phyloP scores from a whole-genome alignment of 345 rosid genomes.

The Eucalyptus cladocalyx region DNA sequence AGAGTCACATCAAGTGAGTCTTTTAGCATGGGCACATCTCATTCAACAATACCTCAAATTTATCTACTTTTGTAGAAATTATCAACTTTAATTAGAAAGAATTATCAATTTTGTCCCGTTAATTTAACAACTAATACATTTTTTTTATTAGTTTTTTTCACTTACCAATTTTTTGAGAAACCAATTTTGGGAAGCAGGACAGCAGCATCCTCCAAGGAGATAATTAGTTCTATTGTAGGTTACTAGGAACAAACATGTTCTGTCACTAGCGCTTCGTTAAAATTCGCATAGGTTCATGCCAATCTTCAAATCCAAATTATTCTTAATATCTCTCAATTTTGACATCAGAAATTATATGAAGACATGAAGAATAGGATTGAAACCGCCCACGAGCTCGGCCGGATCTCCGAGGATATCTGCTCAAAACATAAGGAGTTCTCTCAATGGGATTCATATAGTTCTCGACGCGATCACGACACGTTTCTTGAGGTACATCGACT shows the following conservation, averaged over 20 bases:
- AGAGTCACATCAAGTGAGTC: not conserved
- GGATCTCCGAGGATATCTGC: constrained; percentile 21
- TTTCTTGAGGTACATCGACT: constrained; percentile 38
- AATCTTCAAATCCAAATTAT: not conserved
- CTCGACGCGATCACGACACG: constrained; percentile 36
- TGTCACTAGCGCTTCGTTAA: not conserved
- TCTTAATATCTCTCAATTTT: not conserved
- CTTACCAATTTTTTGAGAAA: not conserved
- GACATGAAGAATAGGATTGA: constrained; percentile 44
- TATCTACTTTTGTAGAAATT: not conserved
- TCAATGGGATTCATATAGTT: constrained; percentile 36
- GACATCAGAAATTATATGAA: constrained; percentile 17
- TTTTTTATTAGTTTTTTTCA: not conserved
- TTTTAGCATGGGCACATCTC: not conserved
- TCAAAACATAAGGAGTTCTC: constrained; percentile 27
- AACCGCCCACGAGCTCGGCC: constrained; percentile 3
- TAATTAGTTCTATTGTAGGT: not conserved
- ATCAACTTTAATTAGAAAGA: not conserved
- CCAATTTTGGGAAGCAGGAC: not conserved
- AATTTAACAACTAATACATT: not conserved
- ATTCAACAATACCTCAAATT: not conserved
- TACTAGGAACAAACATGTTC: not conserved
- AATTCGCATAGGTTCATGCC: not conserved
- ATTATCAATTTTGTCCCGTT: not conserved
- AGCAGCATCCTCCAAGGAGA: not conserved